These are phyloP conservation scores for Teunomyces stri DNA, from an alignment of 805 yeast genomes.

Conservation along the genomic window DNA sequence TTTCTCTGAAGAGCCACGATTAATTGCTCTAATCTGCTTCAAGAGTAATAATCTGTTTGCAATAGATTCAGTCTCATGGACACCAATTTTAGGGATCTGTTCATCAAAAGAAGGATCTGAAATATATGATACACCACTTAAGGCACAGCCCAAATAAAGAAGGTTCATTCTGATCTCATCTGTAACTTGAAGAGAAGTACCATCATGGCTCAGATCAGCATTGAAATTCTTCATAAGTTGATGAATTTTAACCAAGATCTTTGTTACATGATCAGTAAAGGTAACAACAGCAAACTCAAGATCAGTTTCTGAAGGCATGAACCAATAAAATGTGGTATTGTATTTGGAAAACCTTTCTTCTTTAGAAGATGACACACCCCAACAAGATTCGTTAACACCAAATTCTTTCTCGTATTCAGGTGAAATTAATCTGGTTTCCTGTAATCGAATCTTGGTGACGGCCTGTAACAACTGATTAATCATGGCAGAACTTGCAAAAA, in stretches of 20 bases:
- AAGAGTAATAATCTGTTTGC: slow-evolving; percentile 34
- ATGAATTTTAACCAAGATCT: slow-evolving; percentile 44
- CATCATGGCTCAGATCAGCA: slow-evolving; percentile 8
- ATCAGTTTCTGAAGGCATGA: slow-evolving; percentile 57
- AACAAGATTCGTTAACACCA: slow-evolving; percentile 49
- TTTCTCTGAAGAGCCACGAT: slow-evolving; percentile 17
- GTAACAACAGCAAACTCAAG: slow-evolving; percentile 59
- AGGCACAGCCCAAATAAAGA: slow-evolving; percentile 53
- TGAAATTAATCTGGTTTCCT: slow-evolving; percentile 53
- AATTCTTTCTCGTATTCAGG: slow-evolving; percentile 38
- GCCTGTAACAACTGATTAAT: slow-evolving; percentile 67
- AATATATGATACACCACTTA: slow-evolving; percentile 69
- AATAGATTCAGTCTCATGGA: slow-evolving; percentile 29
- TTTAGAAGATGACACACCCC: slow-evolving; percentile 76
- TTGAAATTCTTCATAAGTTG: slow-evolving; percentile 25
- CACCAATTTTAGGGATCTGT: slow-evolving; percentile 38
- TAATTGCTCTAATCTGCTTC: slow-evolving; percentile 29
- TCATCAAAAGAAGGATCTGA: slow-evolving; percentile 70
- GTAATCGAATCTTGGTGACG: slow-evolving; percentile 57
- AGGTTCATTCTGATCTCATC: slow-evolving; percentile 58
- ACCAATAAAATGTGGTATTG: slow-evolving; percentile 69
- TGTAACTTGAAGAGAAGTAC: slow-evolving; percentile 29
- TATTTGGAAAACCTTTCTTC: slow-evolving; percentile 46
- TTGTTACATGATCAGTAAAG: slow-evolving; percentile 49
- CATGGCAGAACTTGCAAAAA: slow-evolving; percentile 57